Conservation (phyloP, 1,284 basidiomycete species). For the Cutaneotrichosporon sp. region DNA sequence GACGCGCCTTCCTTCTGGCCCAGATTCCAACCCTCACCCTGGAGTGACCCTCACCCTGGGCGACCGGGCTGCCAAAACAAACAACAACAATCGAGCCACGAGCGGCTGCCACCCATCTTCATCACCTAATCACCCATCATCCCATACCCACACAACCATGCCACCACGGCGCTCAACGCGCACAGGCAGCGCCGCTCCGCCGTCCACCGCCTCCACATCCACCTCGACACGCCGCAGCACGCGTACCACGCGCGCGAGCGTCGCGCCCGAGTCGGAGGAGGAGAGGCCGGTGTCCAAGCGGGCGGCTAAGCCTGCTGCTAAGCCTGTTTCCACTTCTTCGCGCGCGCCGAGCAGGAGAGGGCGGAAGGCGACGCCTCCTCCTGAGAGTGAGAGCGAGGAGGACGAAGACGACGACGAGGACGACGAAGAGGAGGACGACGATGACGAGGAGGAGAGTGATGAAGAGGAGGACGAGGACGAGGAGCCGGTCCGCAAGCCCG, state of each 20-base stretch:
- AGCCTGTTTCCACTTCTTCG: not conserved
- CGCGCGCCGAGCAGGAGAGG: not conserved
- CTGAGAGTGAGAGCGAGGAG: not conserved
- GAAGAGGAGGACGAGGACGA: not conserved
- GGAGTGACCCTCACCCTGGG: too few relatives aligned
- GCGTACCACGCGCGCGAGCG: not conserved
- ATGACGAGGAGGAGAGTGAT: not conserved
- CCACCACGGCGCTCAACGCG: conserved; percentile 21
- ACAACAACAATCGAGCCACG: conserved; percentile 9
- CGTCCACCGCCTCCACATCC: not conserved
- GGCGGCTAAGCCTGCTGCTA: conserved; percentile 1
- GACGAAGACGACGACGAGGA: not conserved
- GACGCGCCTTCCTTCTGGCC: conserved; percentile 17
- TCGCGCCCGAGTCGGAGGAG: not conserved
- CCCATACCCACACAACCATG: conserved; percentile 16
- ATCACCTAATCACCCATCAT: not conserved
- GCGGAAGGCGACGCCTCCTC: not conserved
- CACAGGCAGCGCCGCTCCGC: conserved; percentile 1
- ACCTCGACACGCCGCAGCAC: conserved; percentile 1
- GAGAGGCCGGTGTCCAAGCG: not conserved
- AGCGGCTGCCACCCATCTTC: not conserved
- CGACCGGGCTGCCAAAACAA: conserved; percentile 1
- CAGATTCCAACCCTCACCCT: too few relatives aligned
- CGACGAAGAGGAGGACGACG: conserved; percentile 4
- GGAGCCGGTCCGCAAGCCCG: not conserved